Evolutionary conservation across 2,329 filamentous ascomycete species (phyloP).

Genomic region (Mycogone perniciosa): DNA sequence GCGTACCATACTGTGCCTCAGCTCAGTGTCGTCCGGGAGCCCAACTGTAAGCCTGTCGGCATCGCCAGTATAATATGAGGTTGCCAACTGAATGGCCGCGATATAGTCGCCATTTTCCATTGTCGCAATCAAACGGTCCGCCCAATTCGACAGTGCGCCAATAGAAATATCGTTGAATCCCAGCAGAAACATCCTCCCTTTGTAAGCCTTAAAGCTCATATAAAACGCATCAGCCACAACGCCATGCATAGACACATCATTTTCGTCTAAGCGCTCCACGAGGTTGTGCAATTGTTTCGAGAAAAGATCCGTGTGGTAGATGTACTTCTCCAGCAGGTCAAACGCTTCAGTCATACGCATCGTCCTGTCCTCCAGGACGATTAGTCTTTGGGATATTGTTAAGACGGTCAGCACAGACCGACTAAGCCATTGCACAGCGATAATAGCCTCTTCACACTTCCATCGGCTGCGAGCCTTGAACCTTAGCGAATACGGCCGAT

Average conservation of each 20-base stretch:
- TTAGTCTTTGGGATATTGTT: constrained; percentile 87
- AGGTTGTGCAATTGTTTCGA: constrained; percentile 77
- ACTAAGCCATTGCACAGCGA: constrained; percentile 94
- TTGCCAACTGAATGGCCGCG: constrained; percentile 81
- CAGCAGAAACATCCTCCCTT: constrained; percentile 83
- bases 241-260: constrained; percentile 84
- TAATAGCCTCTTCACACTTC: constrained; percentile 91
- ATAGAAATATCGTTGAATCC: constrained; percentile 93
- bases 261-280: constrained; percentile 82
- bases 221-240: constrained; percentile 96
- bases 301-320: constrained; percentile 87
- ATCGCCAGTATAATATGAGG: constrained; percentile 83
- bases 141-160: constrained; percentile 93
- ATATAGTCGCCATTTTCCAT: constrained; percentile 98
- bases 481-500: constrained; percentile 69
- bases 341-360: constrained; percentile 93
- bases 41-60: constrained; percentile 94
- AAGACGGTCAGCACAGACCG: constrained; percentile 85
- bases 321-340: constrained; percentile 84
- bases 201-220: constrained; percentile 96
- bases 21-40: constrained; percentile 71
- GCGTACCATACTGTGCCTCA: constrained; percentile 74
- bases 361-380: constrained; percentile 83
- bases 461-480: constrained; percentile 83
- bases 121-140: constrained; percentile 82